Base-by-base conservation (phyloP, 139 green algal genomes). In the Chlamydomonas schloesseri region DNA sequence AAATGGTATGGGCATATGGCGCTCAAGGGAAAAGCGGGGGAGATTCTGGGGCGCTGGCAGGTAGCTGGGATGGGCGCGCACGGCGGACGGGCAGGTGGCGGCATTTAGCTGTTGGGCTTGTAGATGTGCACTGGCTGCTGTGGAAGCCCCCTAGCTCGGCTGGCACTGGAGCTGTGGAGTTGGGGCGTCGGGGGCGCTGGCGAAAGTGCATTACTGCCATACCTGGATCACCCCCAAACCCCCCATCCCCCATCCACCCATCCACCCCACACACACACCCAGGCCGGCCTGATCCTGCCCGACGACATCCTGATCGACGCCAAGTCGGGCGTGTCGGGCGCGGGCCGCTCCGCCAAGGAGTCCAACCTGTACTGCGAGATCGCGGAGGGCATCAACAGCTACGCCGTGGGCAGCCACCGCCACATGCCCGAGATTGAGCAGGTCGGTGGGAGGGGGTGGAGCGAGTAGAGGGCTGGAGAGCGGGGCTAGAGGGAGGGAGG, bases 401-500 rank as follows among this genome's bases (percentile, higher is more conserved):
- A 96, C 77, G 72, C 96, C 37, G 93, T 99, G 0, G 91, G 90
- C 71, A 94, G 89, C 64, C 96, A 98, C 91, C 90, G 97, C 29
- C 97, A 98, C 91, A 98, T 99, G 95, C 98, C 98, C 2, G 98
- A 99, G 91, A 99, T 99, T 72, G 98, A 99, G 92, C 96, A 98
- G 60, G 60, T 69, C 17, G 14, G 26, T 10, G 26, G 60, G 86
- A 65, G 76, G 9, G 76, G 60, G 76, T 2, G 24, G 74, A 36
- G 10, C n/a, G n/a, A n/a, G n/a, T n/a, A n/a, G 28, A 4, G 21
- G 29, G 73, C 21, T 1, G 73, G 29, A 46, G 18, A 15, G 55
- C 20, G 21, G 20, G 20, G 55, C 18, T 10, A 4, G 18, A 26
- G 18, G 55, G 20, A 10, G 5, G 55, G 8, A 64, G 10, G 55